Conservation (phyloP, 768 basidiomycete genomes). For the Mycena haematopus region DNA sequence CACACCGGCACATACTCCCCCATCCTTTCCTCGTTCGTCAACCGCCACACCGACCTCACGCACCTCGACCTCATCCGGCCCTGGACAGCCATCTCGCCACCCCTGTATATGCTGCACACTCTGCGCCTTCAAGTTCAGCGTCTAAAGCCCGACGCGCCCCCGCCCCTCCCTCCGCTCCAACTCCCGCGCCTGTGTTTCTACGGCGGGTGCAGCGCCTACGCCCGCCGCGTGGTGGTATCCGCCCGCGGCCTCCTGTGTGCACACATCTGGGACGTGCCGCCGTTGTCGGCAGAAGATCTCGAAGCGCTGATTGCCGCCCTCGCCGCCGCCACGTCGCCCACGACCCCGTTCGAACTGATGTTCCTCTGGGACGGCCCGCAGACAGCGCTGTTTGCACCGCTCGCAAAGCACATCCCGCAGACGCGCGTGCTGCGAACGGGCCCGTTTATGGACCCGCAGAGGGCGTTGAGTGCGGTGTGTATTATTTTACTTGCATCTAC, state of each 20-base stretch:
- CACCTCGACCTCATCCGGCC: conserved; percentile 22
- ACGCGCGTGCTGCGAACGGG: neutral
- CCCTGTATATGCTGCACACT: no score
- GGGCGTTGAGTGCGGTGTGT: neutral
- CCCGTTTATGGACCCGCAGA: neutral
- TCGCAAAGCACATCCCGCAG: conserved; percentile 4
- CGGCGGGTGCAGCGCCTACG: conserved; percentile 15
- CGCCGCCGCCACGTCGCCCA: neutral
- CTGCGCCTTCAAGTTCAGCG: no score
- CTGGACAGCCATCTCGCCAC: neutral
- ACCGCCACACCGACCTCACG: conserved; percentile 14
- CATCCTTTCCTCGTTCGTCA: conserved; percentile 7
- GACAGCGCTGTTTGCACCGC: conserved; percentile 5
- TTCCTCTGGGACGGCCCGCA: conserved; percentile 16
- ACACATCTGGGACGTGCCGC: conserved; percentile 11
- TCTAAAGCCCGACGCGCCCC: no score
- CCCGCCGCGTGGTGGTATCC: neutral
- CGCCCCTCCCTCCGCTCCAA: no score
- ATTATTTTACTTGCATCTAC: neutral
- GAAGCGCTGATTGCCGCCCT: neutral
- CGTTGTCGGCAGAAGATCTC: neutral
- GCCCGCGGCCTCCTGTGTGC: neutral
- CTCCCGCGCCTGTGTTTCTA: conserved; percentile 5
- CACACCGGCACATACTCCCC: conserved; percentile 11
- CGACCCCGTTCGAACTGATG: neutral